Conservation (phyloP, 768 basidiomycete genomes). For the Mycena venus region DNA sequence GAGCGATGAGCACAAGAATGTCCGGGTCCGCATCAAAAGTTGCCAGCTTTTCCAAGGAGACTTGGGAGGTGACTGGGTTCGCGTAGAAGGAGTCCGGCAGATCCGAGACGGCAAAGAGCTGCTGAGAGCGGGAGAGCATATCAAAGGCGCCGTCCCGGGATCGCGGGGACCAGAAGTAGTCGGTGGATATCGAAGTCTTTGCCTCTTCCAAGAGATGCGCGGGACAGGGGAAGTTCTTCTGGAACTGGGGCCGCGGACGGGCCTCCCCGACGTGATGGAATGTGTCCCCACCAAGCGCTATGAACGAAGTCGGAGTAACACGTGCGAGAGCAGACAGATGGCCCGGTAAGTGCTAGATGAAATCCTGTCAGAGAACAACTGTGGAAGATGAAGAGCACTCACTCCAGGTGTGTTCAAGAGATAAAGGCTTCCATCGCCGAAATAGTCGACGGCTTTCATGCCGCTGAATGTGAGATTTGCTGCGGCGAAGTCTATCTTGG, state of each 20-base stretch:
- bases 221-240: slow-evolving; percentile 29
- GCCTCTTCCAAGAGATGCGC: slow-evolving; percentile 24
- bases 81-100: slow-evolving; percentile 14
- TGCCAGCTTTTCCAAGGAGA: slow-evolving; percentile 28
- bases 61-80: slow-evolving; percentile 11
- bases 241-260: slow-evolving; percentile 22
- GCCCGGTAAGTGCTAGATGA: slow-evolving; percentile 15
- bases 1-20: slow-evolving; percentile 29
- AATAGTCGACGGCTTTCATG: slow-evolving; percentile 27
- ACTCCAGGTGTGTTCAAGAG: slow-evolving; percentile 34
- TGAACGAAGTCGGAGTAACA: slow-evolving; percentile 25
- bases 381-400: neutral
- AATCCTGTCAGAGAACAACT: neutral
- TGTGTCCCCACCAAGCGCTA: slow-evolving; percentile 28
- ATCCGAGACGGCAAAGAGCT: slow-evolving; percentile 21
- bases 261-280: slow-evolving; percentile 31
- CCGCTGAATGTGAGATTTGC: slow-evolving; percentile 25
- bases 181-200: slow-evolving; percentile 17
- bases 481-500: slow-evolving; percentile 16
- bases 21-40: slow-evolving; percentile 32
- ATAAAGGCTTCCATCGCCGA: no score
- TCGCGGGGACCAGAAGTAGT: slow-evolving; percentile 24
- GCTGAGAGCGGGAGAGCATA: slow-evolving; percentile 18
- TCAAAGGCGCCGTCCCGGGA: slow-evolving; percentile 20
- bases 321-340: slow-evolving; percentile 27